Evolutionary conservation across 192 early-diverging fungal genomes (phyloP).

Genomic region (Coemansia sp.): DNA sequence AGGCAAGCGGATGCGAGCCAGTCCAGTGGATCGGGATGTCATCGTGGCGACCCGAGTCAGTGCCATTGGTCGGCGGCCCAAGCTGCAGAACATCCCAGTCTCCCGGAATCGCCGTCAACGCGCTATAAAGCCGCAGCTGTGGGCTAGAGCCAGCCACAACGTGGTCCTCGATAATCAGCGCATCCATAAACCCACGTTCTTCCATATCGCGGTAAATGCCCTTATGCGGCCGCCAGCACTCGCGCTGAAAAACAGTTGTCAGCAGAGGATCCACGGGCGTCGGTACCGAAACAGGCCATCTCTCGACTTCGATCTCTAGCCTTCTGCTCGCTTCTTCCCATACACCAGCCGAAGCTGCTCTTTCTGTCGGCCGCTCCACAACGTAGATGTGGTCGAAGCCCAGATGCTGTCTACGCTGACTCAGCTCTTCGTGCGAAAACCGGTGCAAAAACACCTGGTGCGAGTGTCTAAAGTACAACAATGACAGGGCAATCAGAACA

Average conservation of each 20-base stretch:
- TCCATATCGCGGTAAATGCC: constrained; percentile 44
- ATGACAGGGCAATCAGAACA: constrained; percentile 41
- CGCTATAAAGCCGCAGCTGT: constrained; percentile 41
- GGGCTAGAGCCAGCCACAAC: constrained; percentile 45
- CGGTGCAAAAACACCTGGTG: constrained; percentile 39
- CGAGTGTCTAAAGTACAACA: constrained; percentile 49
- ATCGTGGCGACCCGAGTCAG: constrained; percentile 50
- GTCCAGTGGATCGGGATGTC: constrained; percentile 34
- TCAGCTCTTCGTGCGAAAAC: constrained; percentile 45
- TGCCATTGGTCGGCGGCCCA: constrained; percentile 41
- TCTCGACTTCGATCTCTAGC: constrained; percentile 33
- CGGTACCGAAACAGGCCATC: constrained; percentile 39
- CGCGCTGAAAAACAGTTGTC: constrained; percentile 43
- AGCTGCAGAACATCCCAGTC: constrained; percentile 55
- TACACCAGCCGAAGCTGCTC: constrained; percentile 8
- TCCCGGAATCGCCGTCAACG: constrained; percentile 37
- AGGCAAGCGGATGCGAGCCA: constrained; percentile 13
- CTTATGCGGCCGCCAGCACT: constrained; percentile 53
- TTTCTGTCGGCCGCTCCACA: constrained; percentile 26
- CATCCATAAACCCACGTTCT: constrained; percentile 36
- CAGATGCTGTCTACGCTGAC: constrained; percentile 16
- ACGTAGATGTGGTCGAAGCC: constrained; percentile 49
- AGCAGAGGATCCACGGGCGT: constrained; percentile 29
- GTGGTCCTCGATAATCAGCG: constrained; percentile 51
- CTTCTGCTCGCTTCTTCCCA: constrained; percentile 21